Base-by-base conservation (phyloP, 345 rosid species). In the Triadica sebifera region DNA sequence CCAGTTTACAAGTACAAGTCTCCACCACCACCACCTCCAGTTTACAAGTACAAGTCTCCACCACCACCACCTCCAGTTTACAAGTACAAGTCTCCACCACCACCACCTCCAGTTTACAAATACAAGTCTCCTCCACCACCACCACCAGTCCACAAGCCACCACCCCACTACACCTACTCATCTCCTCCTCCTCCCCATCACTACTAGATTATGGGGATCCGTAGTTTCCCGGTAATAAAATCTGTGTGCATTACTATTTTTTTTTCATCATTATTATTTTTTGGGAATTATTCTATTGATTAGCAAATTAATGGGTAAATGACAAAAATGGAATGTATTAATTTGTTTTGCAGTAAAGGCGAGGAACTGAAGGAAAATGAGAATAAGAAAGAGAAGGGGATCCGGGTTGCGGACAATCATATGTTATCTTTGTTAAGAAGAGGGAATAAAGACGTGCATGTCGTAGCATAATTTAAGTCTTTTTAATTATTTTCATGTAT, bases 151-250 rank as follows among this genome's bases (percentile, higher is more conserved):
- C 22, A 71, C 65, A 72, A 60, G 16, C 19, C 66, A 25, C 19
- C 66, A 29, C 53, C 67, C 5, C 57, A 62, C 24, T 62, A 72
- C 46, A 13, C 16, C 55, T 72, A 72, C 15, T 12, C 46, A 61
- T 72, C 67, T 47, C 67, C 58, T 49, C 75, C 75, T 71, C 74
- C 74, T n/a, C 75, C 58, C 13, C 67, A 72, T 13, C 57, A 72
- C 25, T 61, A 72, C 85, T 86, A 81, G 79, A 72, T 10, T 10
- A 57, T 13, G 45, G 38, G 34, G 49, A 58, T 38, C 61, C 53
- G 29, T 22, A 16, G 59, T 49, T 52, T 68, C 50, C 75, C 83
- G 85, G 83, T 86, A 80, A 67, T 22, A 29, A 78, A 25, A 25
- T 71, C 52, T 39, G 22, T 0, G 65, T 7, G 56, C 53, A 49